These are phyloP conservation scores for Aristolochia californica DNA, from an alignment of 164 flowering plant genomes.

Conservation along the genomic window DNA sequence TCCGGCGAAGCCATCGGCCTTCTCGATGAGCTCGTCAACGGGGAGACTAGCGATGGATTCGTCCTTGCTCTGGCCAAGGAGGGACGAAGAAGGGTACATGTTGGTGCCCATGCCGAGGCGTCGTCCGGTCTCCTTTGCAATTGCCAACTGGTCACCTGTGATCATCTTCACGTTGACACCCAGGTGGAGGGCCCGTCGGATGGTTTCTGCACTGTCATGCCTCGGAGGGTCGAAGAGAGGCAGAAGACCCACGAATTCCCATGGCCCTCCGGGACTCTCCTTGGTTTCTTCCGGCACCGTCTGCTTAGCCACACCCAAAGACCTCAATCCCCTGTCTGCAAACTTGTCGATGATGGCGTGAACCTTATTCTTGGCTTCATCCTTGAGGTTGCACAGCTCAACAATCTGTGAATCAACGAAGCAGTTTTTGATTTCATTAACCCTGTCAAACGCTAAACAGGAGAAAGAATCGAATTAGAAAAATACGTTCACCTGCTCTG, in stretches of 20 bases:
- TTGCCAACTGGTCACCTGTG: constrained; percentile 25
- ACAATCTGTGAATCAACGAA: constrained; percentile 13
- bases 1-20: constrained; percentile 30
- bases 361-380: constrained; percentile 14
- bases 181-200: constrained; percentile 19
- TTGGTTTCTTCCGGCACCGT: constrained; percentile 22
- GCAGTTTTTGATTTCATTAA: no score
- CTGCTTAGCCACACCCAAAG: constrained; percentile 24
- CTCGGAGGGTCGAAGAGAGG: constrained; percentile 27
- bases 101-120: constrained; percentile 29
- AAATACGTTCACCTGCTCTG: constrained; percentile 44
- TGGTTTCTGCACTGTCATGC: constrained; percentile 28
- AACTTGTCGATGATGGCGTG: constrained; percentile 26
- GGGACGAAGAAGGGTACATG: constrained; percentile 31
- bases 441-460: no score
- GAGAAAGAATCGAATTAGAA: no score
- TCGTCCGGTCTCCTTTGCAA: constrained; percentile 26
- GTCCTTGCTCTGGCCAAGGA: constrained; percentile 23
- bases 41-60: constrained; percentile 15
- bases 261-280: constrained; percentile 26
- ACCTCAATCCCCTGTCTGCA: constrained; percentile 30
- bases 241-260: constrained; percentile 23
- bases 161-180: constrained; percentile 31
- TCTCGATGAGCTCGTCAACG: constrained; percentile 27
- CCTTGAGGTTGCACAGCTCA: constrained; percentile 21